Evolutionary conservation across 345 rosid genomes (phyloP).

Genomic region (Theobroma cacao): DNA sequence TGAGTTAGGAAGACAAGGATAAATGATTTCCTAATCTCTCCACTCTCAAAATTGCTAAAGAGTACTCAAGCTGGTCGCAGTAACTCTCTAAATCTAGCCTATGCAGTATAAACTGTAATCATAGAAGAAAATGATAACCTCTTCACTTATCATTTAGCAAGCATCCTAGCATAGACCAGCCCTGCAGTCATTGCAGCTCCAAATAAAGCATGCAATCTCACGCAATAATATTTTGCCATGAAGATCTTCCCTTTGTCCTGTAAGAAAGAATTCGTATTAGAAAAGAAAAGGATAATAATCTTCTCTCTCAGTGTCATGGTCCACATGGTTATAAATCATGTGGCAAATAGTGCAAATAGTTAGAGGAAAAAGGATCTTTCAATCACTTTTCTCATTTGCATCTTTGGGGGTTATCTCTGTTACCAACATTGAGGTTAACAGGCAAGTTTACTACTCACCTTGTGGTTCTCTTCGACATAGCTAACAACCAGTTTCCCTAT

Average conservation of each 20-base stretch:
- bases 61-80: background rate
- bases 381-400: background rate
- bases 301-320: background rate
- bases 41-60: background rate
- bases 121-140: background rate
- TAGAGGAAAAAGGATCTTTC: background rate
- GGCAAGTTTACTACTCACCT: conserved; percentile 39
- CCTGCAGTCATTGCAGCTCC: conserved; percentile 80
- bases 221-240: conserved; percentile 94
- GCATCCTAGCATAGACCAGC: conserved; percentile 45
- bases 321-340: background rate
- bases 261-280: background rate
- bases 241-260: conserved; percentile 78
- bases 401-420: background rate
- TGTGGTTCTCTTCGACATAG: conserved; percentile 71
- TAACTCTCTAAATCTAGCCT: background rate
- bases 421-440: background rate
- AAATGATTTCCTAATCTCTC: background rate
- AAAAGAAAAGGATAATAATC: background rate
- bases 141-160: conserved; percentile 18
- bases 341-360: background rate
- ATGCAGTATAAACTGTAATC: background rate
- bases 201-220: conserved; percentile 71
- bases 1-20: background rate
- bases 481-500: conserved; percentile 58